phyloP scores from a whole-genome alignment of 352 stramenopile genomes.

The Globisporangium recalcitrans region DNA sequence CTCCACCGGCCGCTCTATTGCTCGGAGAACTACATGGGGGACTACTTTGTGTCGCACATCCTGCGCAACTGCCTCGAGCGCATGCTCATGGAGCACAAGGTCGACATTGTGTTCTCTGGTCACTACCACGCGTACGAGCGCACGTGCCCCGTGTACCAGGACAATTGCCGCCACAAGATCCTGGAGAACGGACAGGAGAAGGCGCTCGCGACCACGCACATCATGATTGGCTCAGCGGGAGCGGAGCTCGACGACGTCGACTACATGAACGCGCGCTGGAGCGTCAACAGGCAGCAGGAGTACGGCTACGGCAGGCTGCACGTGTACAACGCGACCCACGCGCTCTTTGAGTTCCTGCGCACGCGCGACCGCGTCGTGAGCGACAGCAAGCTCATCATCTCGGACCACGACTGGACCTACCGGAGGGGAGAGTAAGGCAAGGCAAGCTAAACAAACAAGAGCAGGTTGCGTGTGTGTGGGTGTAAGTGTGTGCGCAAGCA shows the following conservation, averaged over 20 bases:
- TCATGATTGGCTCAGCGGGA: conserved; percentile 45
- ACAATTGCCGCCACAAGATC: conserved; percentile 15
- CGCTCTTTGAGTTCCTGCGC: conserved; percentile 35
- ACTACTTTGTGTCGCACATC: conserved; percentile 15
- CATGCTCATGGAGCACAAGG: conserved; percentile 19
- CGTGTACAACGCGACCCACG: conserved; percentile 33
- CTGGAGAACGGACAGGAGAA: conserved; percentile 9
- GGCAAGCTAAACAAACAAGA: background rate
- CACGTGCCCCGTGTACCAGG: conserved; percentile 24
- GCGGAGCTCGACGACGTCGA: conserved; percentile 31
- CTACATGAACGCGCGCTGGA: conserved; percentile 23
- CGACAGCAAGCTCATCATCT: conserved; percentile 33
- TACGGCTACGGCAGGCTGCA: conserved; percentile 39
- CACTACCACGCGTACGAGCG: conserved; percentile 31
- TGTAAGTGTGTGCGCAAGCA: background rate
- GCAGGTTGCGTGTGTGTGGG: background rate
- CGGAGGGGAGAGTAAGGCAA: conserved; percentile 12
- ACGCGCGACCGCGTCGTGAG: conserved; percentile 22
- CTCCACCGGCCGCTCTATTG: conserved; percentile 29
- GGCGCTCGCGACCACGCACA: conserved; percentile 24
- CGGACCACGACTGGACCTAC: conserved; percentile 28
- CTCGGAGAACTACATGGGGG: conserved; percentile 16
- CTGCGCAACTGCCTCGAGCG: conserved; percentile 19
- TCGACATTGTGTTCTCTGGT: conserved; percentile 26
- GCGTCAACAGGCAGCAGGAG: conserved; percentile 21